These are phyloP conservation scores for Mucor racemosus DNA, from an alignment of 371 early-diverging fungal species.

Conservation along the genomic window DNA sequence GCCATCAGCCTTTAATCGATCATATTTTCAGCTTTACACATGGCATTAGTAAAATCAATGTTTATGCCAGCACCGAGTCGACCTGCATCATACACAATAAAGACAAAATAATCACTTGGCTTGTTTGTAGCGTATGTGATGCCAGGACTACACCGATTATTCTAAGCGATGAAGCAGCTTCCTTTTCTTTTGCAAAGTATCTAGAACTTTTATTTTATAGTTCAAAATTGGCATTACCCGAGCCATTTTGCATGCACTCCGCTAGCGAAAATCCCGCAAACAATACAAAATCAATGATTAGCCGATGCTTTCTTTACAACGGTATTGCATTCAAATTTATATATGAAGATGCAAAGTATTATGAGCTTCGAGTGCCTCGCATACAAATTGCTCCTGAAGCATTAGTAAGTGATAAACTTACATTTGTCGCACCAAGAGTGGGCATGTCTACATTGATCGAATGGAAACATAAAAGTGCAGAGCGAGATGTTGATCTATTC, in stretches of 20 bases:
- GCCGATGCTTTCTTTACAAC: slow-evolving; percentile 50
- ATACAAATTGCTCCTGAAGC: slow-evolving; percentile 19
- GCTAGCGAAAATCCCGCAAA: not conserved
- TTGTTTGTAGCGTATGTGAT: slow-evolving; percentile 53
- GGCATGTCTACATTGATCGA: slow-evolving; percentile 9
- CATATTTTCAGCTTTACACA: slow-evolving; percentile 64
- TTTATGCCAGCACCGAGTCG: slow-evolving; percentile 27
- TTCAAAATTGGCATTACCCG: slow-evolving; percentile 44
- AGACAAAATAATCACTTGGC: slow-evolving; percentile 45
- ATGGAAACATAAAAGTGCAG: slow-evolving; percentile 20
- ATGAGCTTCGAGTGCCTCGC: slow-evolving; percentile 65
- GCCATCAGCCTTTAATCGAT: slow-evolving; percentile 53
- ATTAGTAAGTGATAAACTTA: not conserved
- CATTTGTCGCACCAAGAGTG: slow-evolving; percentile 15
- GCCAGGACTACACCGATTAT: slow-evolving; percentile 34
- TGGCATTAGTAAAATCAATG: slow-evolving; percentile 53
- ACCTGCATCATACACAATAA: slow-evolving; percentile 23
- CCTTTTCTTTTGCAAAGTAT: slow-evolving; percentile 68
- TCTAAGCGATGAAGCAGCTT: slow-evolving; percentile 47
- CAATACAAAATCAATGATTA: slow-evolving; percentile 29
- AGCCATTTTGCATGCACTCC: slow-evolving; percentile 47
- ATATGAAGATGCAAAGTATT: slow-evolving; percentile 55
- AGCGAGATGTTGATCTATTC: slow-evolving; percentile 33
- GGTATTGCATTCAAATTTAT: slow-evolving; percentile 53
- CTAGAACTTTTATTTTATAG: slow-evolving; percentile 65